Percentiles rank a stretch among this genome's conserved stretches.
Conservation (phyloP, 768 basidiomycete genomes). For the Punctularia strigosozonata region DNA sequence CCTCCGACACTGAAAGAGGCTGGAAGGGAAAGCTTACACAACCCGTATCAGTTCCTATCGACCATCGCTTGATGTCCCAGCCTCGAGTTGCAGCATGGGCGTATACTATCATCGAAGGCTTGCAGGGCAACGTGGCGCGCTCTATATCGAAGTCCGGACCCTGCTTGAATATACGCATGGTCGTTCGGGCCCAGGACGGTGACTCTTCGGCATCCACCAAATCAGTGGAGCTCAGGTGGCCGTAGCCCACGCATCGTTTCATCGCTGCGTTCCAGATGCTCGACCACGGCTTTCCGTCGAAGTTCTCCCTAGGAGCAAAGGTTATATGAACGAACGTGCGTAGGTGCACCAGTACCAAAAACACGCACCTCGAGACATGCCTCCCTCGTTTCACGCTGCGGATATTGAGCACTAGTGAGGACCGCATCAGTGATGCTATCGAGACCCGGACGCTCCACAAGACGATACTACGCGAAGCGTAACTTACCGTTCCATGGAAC, state of each 20-base stretch:
- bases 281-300: slow-evolving; percentile 60
- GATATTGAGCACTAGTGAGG: slow-evolving; percentile 68
- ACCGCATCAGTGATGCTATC: no score
- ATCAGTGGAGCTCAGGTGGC: slow-evolving; percentile 1
- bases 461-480: no score
- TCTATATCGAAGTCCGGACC: slow-evolving; percentile 8
- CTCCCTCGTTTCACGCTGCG: slow-evolving; percentile 32
- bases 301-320: slow-evolving; percentile 8
- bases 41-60: slow-evolving; percentile 77
- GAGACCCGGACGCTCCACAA: no score
- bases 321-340: background rate
- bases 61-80: slow-evolving; percentile 74
- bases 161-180: no score
- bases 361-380: slow-evolving; percentile 24
- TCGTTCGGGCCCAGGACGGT: no score
- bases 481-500: no score
- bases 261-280: slow-evolving; percentile 64
- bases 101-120: slow-evolving; percentile 72
- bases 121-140: slow-evolving; percentile 36
- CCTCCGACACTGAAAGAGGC: no score
- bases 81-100: slow-evolving; percentile 77
- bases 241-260: slow-evolving; percentile 41
- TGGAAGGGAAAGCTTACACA: slow-evolving; percentile 47
- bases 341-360: background rate
- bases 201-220: slow-evolving; percentile 8